Base-by-base conservation (phyloP, 805 yeast genomes). In the Ogataea trehalophila region DNA sequence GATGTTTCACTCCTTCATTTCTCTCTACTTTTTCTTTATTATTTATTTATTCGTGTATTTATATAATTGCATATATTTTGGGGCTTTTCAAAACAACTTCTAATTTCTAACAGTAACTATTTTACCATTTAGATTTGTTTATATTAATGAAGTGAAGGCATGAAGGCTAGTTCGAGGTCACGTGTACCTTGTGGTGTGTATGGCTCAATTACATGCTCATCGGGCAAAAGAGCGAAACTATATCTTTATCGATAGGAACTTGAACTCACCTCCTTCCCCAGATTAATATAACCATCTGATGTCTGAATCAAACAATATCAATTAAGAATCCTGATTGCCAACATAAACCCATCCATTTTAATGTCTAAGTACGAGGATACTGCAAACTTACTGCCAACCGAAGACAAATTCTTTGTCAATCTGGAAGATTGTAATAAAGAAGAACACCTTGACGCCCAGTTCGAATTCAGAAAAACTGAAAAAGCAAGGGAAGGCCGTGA, bases 401-500 rank as follows among this genome's bases (percentile, higher is more conserved):
- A 50, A n/a, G 53, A 47, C 18, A 56, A 50, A 20, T 47, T 41
- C 35, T 57, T 52, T 38, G 53, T 57, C 6, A 41, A 45, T 20
- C 9, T 49, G 23, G 48, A 45, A 16, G 51, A 50, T 13, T 44
- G 55, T 45, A 53, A 57, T 41, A 35, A 44, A 13, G 48, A 50
- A 7, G 55, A 48, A 22, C 33, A 29, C 22, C 33, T 40, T 15
- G 52, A 53, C 16, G 22, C 33, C 14, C 55, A 46, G 16, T 18
- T 18, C 14, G n/a, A 26, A 13, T 65, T 70, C 44, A 51, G 43
- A 6, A 68, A 65, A 47, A 60, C 72, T 2, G 55, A 48, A 4
- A 50, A 42, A 4, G 67, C 84, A 15, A 66, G 88, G 42, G 75
- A 69, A 6, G 90, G 90, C 2, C 64, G 89, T 42, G 71, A 66